phyloP scores from a whole-genome alignment of 495 filamentous ascomycete species.

The Platismatia glauca region DNA sequence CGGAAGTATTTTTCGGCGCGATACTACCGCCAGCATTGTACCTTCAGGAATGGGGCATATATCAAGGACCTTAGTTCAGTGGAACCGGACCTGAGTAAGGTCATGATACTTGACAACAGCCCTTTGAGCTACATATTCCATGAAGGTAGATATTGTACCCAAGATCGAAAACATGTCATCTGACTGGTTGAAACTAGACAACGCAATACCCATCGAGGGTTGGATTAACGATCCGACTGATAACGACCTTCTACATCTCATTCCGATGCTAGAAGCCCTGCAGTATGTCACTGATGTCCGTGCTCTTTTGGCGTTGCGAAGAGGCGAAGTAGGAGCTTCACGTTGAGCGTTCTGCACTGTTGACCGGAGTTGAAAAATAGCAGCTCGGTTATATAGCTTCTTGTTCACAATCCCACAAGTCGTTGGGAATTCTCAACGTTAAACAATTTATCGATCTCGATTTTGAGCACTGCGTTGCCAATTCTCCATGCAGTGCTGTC shows the following conservation, averaged over 20 bases:
- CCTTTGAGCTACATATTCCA: constrained; percentile 98
- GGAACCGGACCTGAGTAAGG: constrained; percentile 90
- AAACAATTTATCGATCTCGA: not conserved
- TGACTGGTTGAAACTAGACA: constrained; percentile 51
- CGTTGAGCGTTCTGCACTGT: constrained; percentile 13
- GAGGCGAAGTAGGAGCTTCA: constrained; percentile 59
- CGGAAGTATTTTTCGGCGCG: constrained; percentile 87
- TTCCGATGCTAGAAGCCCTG: constrained; percentile 88
- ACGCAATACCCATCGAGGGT: constrained; percentile 86
- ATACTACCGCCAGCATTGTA: constrained; percentile 95
- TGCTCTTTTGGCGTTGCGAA: constrained; percentile 74
- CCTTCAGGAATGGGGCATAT: constrained; percentile 85
- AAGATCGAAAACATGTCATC: constrained; percentile 33
- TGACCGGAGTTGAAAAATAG: not conserved
- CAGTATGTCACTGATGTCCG: constrained; percentile 95
- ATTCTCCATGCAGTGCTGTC: not conserved
- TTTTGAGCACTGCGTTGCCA: not conserved
- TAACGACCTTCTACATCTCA: constrained; percentile 79
- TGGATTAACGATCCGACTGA: constrained; percentile 91
- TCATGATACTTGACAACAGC: constrained; percentile 98
- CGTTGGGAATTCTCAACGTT: not conserved
- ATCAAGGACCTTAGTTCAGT: constrained; percentile 96
- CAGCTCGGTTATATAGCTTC: not conserved
- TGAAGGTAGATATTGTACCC: constrained; percentile 53
- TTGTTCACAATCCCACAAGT: not conserved